Conservation (phyloP, 176 grass and related monocot genomes). For the Luzula sylvatica region DNA sequence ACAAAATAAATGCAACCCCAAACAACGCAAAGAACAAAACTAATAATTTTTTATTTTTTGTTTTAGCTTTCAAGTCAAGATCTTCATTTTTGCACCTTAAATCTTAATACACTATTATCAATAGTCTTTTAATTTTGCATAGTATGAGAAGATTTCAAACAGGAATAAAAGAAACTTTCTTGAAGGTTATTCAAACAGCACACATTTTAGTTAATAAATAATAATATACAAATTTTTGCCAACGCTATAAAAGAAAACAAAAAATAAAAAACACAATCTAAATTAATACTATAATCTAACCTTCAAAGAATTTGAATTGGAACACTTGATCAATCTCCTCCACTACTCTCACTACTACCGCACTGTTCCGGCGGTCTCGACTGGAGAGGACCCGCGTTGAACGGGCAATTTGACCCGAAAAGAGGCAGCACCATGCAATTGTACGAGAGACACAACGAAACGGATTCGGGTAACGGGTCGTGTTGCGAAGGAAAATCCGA, state of each 20-base stretch:
- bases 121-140: background rate
- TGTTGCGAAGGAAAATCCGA: slow-evolving; percentile 40
- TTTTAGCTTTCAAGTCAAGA: slow-evolving; percentile 8
- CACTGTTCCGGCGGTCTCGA: slow-evolving; percentile 59
- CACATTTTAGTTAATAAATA: slow-evolving; percentile 8
- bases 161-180: background rate
- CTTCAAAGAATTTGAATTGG: slow-evolving; percentile 18
- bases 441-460: slow-evolving; percentile 68
- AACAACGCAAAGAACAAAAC: background rate
- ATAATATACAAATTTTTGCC: slow-evolving; percentile 14
- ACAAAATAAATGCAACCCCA: background rate
- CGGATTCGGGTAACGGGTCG: slow-evolving; percentile 38
- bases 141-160: background rate
- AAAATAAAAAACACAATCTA: slow-evolving; percentile 9
- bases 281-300: slow-evolving; percentile 1
- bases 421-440: slow-evolving; percentile 69
- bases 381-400: slow-evolving; percentile 43
- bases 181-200: background rate
- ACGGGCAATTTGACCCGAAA: slow-evolving; percentile 36
- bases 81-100: background rate
- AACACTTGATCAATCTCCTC: slow-evolving; percentile 26
- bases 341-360: slow-evolving; percentile 23
- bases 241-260: slow-evolving; percentile 5
- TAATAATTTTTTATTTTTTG: background rate
- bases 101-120: background rate